phyloP scores from a whole-genome alignment of 495 filamentous ascomycete species.

The Penicillium daleae region DNA sequence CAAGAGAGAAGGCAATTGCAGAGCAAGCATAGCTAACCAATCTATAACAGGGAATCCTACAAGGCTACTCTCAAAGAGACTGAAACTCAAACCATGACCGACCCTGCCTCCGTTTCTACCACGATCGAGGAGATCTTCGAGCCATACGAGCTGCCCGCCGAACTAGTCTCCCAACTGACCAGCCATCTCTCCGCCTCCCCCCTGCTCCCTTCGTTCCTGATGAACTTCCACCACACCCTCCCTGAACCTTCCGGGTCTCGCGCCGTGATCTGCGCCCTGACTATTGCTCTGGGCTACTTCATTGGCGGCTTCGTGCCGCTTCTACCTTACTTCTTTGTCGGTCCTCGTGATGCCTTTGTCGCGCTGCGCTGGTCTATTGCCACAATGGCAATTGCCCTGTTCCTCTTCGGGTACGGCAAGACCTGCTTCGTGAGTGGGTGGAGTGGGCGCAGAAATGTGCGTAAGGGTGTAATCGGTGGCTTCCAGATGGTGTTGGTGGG shows the following conservation, averaged over 20 bases:
- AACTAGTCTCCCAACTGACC: conserved; percentile 49
- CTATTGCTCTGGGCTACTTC: conserved; percentile 73
- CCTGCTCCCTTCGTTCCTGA: conserved; percentile 55
- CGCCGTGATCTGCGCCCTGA: conserved; percentile 62
- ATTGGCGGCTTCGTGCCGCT: conserved; percentile 74
- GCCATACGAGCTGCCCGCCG: conserved; percentile 56
- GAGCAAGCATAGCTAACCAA: not conserved
- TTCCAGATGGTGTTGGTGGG: conserved; percentile 70
- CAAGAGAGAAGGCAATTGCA: not conserved
- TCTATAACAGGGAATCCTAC: conserved; percentile 53
- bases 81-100: conserved; percentile 40
- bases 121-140: conserved; percentile 56
- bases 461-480: conserved; percentile 50
- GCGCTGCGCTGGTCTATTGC: conserved; percentile 71
- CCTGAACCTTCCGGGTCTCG: conserved; percentile 54
- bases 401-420: conserved; percentile 75
- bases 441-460: conserved; percentile 41
- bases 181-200: conserved; percentile 52
- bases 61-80: conserved; percentile 54
- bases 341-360: conserved; percentile 52
- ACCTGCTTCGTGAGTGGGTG: conserved; percentile 56
- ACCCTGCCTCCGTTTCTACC: conserved; percentile 39
- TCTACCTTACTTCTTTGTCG: conserved; percentile 77
- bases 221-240: conserved; percentile 61
- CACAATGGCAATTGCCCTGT: conserved; percentile 70